Evolutionary conservation across 768 basidiomycete genomes (phyloP), one percentile per base, ranked within the genome.

Genomic region (Suillus americanus): DNA sequence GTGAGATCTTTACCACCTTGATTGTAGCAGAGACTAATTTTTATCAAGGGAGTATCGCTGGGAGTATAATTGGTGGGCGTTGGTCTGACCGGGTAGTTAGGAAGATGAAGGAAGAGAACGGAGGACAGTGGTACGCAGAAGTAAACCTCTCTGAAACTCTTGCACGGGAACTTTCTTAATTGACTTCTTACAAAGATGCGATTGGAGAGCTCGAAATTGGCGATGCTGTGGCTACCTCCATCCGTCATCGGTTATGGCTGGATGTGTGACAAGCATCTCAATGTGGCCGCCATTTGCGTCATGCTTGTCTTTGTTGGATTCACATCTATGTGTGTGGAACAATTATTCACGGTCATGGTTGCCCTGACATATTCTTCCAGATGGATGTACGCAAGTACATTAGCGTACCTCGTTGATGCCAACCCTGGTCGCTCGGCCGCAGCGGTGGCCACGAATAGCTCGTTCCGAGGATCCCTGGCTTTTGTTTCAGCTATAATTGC

Each of bases 341-440:
- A 14, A 38, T 50, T 38, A 20, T 35, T 28, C 37, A 35, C 12
- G 18, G 56, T 60, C 25, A 30, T 60, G 37, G 23, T 25, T 30
- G 30, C 13, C 3, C 28, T 62, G 45, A 64, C 64, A 62, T 64
- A n/a, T n/a, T n/a, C 40, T 62, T 64, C 3, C 65, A 86, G 84
- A 69, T 81, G 81, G 76, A 85, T 88, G 56, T 90, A 91, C 71
- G 77, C 86, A 18, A 86, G 86, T 59, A 89, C 90, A 0, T 77
- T 96, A 37, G 90, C 94, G 0, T 96, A 95, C 69, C 81, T 95
- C 40, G 92, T 95, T 18, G 94, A 97, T 69, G 86, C 92, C 5
- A 97, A 96, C 72, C 80, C 82, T 7, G 95, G 94, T 10, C 84
- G 91, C 35, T 91, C 91, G 2, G 86, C 89, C 5, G 86, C 86